Percentiles rank a stretch among this genome's conserved stretches.
These are phyloP conservation scores for Mycena citricolor DNA, from an alignment of 1,284 basidiomycete genomes.

Conservation along the genomic window DNA sequence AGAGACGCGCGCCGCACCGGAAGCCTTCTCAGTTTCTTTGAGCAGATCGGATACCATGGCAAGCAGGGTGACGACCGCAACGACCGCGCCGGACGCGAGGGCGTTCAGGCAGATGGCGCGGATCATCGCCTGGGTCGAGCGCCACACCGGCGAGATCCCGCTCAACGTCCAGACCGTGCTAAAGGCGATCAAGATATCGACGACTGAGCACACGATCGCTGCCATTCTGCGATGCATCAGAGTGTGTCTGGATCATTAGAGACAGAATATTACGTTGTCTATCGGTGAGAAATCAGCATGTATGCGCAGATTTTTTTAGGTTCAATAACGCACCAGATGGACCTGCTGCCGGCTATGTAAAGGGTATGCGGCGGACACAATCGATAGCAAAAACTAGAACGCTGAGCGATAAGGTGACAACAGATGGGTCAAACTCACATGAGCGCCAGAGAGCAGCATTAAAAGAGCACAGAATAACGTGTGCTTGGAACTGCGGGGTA, in stretches of 20 bases:
- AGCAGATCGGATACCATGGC: neutral
- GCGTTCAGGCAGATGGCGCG: conserved; percentile 5
- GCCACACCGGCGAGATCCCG: conserved; percentile 7
- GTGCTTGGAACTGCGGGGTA: neutral
- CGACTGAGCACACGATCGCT: conserved; percentile 1
- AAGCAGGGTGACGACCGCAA: conserved; percentile 3
- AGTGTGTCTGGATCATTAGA: neutral
- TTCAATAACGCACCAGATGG: too few species aligned
- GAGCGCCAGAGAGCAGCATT: conserved; percentile 1
- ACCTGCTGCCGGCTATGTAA: too few species aligned
- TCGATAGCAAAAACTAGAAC: neutral
- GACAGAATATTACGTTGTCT: neutral
- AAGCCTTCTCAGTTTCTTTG: neutral
- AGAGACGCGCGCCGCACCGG: too few species aligned
- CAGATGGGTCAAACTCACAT: neutral
- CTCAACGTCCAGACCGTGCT: conserved; percentile 5
- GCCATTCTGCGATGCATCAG: conserved; percentile 1
- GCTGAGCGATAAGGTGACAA: neutral
- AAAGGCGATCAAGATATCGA: conserved; percentile 5
- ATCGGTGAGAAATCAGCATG: too few species aligned
- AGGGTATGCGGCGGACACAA: too few species aligned
- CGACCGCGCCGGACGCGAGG: conserved; percentile 7
- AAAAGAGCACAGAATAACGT: neutral
- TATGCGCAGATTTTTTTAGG: too few species aligned
- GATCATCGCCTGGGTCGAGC: conserved; percentile 12